Evolutionary conservation across 129 eudicot genomes (phyloP).

Genomic region (Flaveria sonorensis): DNA sequence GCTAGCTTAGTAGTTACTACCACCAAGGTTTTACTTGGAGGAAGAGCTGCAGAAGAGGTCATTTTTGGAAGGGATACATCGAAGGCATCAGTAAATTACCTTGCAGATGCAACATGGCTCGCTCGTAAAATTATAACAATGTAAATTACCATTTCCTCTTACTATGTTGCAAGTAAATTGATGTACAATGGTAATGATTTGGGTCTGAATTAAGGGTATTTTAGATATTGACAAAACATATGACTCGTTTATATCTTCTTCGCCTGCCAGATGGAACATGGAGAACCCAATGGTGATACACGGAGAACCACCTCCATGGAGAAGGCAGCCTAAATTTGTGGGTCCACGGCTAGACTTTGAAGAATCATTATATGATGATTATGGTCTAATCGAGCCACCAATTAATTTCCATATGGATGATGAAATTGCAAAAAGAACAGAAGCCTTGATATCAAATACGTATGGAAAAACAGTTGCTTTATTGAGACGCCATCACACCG

Average conservation of each 20-base stretch:
- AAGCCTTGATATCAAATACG: constrained; percentile 62
- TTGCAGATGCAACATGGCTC: constrained; percentile 97
- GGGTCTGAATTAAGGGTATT: constrained; percentile 18
- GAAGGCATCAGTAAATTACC: constrained; percentile 76
- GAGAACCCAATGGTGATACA: constrained; percentile 88
- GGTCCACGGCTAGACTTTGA: constrained; percentile 94
- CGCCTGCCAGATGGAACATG: constrained; percentile 74
- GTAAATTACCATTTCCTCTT: constrained; percentile 40
- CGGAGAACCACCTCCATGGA: constrained; percentile 92
- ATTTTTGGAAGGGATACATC: constrained; percentile 89
- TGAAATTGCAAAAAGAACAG: constrained; percentile 73
- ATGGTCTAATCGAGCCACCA: constrained; percentile 62
- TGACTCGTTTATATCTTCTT: not conserved
- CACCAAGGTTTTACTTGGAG: constrained; percentile 77
- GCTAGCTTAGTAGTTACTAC: not conserved
- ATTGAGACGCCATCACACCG: constrained; percentile 75
- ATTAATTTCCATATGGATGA: constrained; percentile 76
- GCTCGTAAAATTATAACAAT: constrained; percentile 91
- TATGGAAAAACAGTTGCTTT: constrained; percentile 66
- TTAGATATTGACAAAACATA: constrained; percentile 1
- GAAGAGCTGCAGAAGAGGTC: constrained; percentile 95
- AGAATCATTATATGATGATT: constrained; percentile 63
- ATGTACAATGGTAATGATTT: not conserved
- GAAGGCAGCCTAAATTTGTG: constrained; percentile 53
- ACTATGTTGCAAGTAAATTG: not conserved